phyloP scores from a whole-genome alignment of 768 basidiomycete genomes.

The Hysterangium stoloniferum region DNA sequence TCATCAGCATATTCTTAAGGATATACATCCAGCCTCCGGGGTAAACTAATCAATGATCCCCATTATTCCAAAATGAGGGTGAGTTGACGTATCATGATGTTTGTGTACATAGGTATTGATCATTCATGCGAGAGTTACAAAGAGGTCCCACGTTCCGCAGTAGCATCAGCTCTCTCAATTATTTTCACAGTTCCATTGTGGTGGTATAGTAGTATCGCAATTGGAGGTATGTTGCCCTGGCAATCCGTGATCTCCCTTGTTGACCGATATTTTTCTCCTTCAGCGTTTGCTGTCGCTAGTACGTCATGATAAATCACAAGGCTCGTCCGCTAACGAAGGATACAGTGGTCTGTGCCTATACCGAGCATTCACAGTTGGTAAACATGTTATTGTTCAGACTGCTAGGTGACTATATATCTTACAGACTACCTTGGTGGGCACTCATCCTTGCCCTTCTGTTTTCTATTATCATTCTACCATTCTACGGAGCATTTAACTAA shows the following conservation, averaged over 20 bases:
- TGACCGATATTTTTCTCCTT: too few species aligned
- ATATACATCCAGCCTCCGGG: neutral
- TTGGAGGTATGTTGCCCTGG: too few species aligned
- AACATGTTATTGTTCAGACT: neutral
- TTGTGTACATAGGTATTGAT: too few species aligned
- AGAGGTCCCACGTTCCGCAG: too few species aligned
- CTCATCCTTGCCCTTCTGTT: slow-evolving; percentile 48
- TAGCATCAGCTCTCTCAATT: too few species aligned
- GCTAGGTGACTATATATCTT: neutral
- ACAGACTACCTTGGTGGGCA: slow-evolving; percentile 48
- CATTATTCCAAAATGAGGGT: neutral
- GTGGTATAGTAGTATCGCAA: neutral
- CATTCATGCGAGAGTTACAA: too few species aligned
- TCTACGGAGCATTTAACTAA: slow-evolving; percentile 1
- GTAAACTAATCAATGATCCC: neutral
- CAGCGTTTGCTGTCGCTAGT: neutral
- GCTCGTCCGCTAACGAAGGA: too few species aligned
- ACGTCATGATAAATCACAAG: too few species aligned
- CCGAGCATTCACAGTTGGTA: neutral
- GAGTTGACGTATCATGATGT: neutral
- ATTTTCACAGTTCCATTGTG: slow-evolving; percentile 2
- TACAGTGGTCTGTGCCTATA: neutral
- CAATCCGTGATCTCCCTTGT: too few species aligned
- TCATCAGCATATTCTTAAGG: neutral
- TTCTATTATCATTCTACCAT: slow-evolving; percentile 26